These are phyloP conservation scores for Pseudogymnoascus sp. DNA, from an alignment of 2,329 filamentous ascomycete species.

Conservation along the genomic window DNA sequence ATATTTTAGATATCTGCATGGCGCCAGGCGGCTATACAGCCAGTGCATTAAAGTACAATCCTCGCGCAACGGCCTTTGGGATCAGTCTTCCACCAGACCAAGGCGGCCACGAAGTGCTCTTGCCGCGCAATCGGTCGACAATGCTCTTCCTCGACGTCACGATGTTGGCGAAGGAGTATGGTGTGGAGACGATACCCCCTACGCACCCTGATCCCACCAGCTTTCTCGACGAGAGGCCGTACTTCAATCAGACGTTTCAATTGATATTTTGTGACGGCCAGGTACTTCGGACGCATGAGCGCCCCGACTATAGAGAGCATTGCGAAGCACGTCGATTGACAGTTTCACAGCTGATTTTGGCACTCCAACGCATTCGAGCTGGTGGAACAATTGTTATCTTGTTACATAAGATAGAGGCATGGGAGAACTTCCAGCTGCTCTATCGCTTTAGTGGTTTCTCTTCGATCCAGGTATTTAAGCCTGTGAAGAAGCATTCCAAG, in stretches of 20 bases:
- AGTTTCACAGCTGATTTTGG: conserved; percentile 21
- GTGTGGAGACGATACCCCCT: conserved; percentile 12
- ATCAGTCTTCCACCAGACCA: conserved; percentile 17
- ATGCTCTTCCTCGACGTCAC: conserved; percentile 17
- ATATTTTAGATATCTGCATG: conserved; percentile 24
- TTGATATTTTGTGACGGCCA: conserved; percentile 23
- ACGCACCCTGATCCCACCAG: conserved; percentile 13
- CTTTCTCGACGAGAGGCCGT: conserved; percentile 16
- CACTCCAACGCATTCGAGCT: conserved; percentile 16
- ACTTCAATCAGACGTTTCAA: conserved; percentile 17
- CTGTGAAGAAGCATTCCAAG: conserved; percentile 16
- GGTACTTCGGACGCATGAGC: conserved; percentile 20
- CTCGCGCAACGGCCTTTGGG: conserved; percentile 13
- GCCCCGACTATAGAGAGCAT: conserved; percentile 14
- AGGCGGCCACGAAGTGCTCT: conserved; percentile 19
- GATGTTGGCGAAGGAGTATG: conserved; percentile 17
- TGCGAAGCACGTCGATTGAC: conserved; percentile 16
- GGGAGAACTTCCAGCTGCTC: conserved; percentile 15
- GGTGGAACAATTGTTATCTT: conserved; percentile 21
- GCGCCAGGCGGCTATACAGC: conserved; percentile 20
- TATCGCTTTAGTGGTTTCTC: conserved; percentile 21
- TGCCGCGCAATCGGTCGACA: conserved; percentile 10
- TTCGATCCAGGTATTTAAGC: conserved; percentile 19
- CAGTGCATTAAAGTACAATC: conserved; percentile 17
- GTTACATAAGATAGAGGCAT: conserved; percentile 21